A percentile compares a stretch with the other conserved stretches of the same genome.
These are phyloP conservation scores for Eustoma russellianum DNA, from an alignment of 257 asterid genomes.

Conservation along the genomic window DNA sequence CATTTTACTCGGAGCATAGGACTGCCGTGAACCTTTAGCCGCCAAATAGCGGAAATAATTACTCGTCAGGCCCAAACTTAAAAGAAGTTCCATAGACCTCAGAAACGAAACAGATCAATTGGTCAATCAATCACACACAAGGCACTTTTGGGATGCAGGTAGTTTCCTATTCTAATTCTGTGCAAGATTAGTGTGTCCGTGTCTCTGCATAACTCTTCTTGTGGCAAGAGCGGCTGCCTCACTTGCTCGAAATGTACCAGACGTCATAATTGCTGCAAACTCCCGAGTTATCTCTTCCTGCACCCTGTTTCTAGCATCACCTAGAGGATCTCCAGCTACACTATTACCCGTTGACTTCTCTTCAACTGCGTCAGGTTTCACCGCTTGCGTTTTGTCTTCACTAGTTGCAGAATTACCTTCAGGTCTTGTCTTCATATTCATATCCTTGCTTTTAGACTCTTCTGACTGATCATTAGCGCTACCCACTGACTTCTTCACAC, in stretches of 20 bases:
- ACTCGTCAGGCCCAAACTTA: too few species aligned
- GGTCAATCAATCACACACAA: background rate
- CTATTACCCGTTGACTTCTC: constrained; percentile 12
- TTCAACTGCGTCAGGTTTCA: constrained; percentile 7
- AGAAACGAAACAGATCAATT: background rate
- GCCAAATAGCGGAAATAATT: background rate
- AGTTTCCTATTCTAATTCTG: constrained; percentile 32
- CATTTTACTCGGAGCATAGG: too few species aligned
- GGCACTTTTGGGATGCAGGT: background rate
- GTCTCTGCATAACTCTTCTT: constrained; percentile 75
- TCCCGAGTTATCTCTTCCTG: constrained; percentile 78
- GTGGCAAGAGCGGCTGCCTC: constrained; percentile 97
- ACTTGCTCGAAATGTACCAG: constrained; percentile 81
- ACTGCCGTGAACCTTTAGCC: background rate
- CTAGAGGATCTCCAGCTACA: constrained; percentile 45
- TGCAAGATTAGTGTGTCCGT: constrained; percentile 54
- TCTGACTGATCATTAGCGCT: constrained; percentile 7
- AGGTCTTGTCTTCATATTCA: background rate
- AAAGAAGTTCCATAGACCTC: too few species aligned
- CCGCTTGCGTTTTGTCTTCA: background rate
- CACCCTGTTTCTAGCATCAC: constrained; percentile 70
- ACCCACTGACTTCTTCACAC: constrained; percentile 7
- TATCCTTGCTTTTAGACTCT: constrained; percentile 7
- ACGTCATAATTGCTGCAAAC: constrained; percentile 86
- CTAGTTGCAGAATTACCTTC: constrained; percentile 4